Percentiles rank a stretch among this genome's conserved stretches.
Conservation (phyloP, 768 basidiomycete genomes). For the Russula griseocarnosa region DNA sequence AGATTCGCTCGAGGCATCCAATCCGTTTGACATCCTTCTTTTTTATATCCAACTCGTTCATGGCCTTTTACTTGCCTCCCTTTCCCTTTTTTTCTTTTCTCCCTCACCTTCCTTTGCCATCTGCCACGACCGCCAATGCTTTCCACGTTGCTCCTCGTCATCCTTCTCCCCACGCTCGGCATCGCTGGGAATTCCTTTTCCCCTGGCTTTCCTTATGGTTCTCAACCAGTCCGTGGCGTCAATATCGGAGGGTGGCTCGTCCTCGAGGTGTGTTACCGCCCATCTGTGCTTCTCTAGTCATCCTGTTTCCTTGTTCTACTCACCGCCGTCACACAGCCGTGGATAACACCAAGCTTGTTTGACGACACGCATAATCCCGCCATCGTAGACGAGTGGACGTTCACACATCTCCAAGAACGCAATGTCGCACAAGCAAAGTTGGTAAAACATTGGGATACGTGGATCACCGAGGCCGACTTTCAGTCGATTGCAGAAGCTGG, state of each 20-base stretch:
- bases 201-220: slow-evolving; percentile 69
- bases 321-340: slow-evolving; percentile 43
- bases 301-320: no score
- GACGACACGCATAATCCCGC: slow-evolving; percentile 54
- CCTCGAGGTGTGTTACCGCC: slow-evolving; percentile 42
- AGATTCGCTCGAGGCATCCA: neutral
- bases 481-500: slow-evolving; percentile 68
- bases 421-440: slow-evolving; percentile 47
- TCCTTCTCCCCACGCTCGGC: slow-evolving; percentile 33
- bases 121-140: slow-evolving; percentile 19
- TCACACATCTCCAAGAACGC: slow-evolving; percentile 55
- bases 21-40: neutral
- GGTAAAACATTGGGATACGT: slow-evolving; percentile 71
- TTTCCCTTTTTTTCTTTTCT: neutral
- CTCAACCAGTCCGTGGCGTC: slow-evolving; percentile 72
- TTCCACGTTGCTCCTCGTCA: slow-evolving; percentile 26
- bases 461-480: slow-evolving; percentile 83
- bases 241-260: slow-evolving; percentile 72
- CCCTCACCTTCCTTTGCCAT: slow-evolving; percentile 20
- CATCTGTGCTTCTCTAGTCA: neutral
- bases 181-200: slow-evolving; percentile 36
- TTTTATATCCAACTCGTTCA: neutral
- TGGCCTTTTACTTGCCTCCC: neutral
- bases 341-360: slow-evolving; percentile 76
- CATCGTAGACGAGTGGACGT: slow-evolving; percentile 78